Conservation (phyloP, 495 filamentous ascomycete genomes). For the Lepidopterella palustris region DNA sequence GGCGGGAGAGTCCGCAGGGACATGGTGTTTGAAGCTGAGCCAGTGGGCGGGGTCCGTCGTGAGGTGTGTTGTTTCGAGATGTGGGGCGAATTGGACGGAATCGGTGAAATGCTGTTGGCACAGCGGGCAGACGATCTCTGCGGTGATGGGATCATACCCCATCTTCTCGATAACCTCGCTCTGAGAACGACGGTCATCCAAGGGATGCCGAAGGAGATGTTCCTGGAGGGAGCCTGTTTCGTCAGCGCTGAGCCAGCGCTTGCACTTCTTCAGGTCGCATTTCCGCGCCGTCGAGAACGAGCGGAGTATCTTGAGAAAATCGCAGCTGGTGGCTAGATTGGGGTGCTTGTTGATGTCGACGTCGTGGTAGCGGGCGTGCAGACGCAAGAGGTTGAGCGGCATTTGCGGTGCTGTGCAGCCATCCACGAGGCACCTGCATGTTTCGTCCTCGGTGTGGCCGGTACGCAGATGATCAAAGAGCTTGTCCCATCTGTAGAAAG, state of each 20-base stretch:
- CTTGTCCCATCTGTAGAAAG: constrained; percentile 12
- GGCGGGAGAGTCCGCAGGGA: not conserved
- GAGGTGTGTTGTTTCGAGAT: not conserved
- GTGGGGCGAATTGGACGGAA: not conserved
- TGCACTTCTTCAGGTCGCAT: not conserved
- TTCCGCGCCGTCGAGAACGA: not conserved
- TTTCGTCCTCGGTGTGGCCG: constrained; percentile 1
- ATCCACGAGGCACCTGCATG: not conserved
- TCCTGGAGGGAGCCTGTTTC: not conserved
- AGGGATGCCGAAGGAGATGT: not conserved
- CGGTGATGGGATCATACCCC: not conserved
- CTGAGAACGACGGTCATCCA: not conserved
- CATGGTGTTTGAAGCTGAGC: not conserved
- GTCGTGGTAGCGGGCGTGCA: not conserved
- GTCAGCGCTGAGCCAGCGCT: not conserved
- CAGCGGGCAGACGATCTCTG: not conserved
- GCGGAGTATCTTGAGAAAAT: not conserved
- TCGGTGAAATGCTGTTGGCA: not conserved
- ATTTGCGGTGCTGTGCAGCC: not conserved
- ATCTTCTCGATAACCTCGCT: not conserved
- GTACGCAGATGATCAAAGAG: not conserved
- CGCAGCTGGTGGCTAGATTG: not conserved
- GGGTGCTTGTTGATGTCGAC: not conserved
- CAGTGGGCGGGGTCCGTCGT: not conserved
- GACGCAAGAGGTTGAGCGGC: not conserved